Evolutionary conservation across 352 stramenopile genomes (phyloP).

Genomic region (Poterioochromonas sp.): DNA sequence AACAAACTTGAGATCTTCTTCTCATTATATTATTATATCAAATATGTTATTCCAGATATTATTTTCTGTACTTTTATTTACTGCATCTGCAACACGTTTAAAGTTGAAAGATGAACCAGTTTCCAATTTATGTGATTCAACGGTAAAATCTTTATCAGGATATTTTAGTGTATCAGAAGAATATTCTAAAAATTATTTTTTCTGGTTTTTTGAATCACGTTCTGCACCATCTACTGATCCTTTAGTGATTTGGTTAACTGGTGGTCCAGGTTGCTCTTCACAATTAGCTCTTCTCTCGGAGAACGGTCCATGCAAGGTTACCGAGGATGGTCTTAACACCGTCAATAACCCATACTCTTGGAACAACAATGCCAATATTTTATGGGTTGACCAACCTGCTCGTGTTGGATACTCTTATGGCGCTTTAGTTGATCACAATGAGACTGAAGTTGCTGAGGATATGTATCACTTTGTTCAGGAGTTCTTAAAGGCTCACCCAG

Average conservation of each 20-base stretch:
- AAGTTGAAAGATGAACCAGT: conserved; percentile 45
- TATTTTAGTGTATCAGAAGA: conserved; percentile 69
- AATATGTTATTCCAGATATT: too few species aligned
- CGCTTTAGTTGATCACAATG: conserved; percentile 69
- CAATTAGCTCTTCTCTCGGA: conserved; percentile 82
- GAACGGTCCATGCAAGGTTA: conserved; percentile 88
- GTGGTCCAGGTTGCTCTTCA: conserved; percentile 83
- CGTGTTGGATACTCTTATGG: conserved; percentile 87
- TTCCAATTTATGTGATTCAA: conserved; percentile 57
- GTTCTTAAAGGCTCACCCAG: conserved; percentile 74
- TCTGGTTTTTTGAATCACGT: conserved; percentile 82
- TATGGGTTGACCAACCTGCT: conserved; percentile 91
- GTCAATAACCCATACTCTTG: conserved; percentile 81
- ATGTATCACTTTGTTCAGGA: conserved; percentile 88
- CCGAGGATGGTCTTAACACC: conserved; percentile 70
- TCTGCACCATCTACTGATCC: conserved; percentile 67
- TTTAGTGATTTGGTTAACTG: conserved; percentile 93
- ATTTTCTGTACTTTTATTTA: too few species aligned
- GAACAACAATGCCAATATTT: conserved; percentile 81
- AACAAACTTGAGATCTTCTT: too few species aligned
- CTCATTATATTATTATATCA: too few species aligned
- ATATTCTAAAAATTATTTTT: conserved; percentile 77
- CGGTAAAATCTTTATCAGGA: conserved; percentile 62
- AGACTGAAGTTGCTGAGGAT: conserved; percentile 84
- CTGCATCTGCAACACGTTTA: too few species aligned